Conservation (phyloP, 116 monocot genomes). For the Trichopus zeylanicus region DNA sequence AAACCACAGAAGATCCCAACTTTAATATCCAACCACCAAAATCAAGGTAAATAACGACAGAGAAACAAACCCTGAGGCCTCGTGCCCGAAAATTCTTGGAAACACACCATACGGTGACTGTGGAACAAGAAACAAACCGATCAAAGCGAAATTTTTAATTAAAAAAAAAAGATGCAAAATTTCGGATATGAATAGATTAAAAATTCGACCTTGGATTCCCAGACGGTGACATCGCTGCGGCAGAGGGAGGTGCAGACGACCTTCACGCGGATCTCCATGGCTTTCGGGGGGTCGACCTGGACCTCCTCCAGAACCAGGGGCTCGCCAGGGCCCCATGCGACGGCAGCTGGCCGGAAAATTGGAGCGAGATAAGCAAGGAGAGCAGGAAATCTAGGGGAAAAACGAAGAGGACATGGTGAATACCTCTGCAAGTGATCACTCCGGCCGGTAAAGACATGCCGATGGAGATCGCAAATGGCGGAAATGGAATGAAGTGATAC, state of each 20-base stretch:
- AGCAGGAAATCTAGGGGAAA: not conserved
- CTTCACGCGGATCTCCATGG: slow-evolving; percentile 76
- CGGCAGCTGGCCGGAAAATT: slow-evolving; percentile 48
- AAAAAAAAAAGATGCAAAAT: not conserved
- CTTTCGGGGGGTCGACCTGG: slow-evolving; percentile 61
- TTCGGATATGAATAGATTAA: too few species aligned
- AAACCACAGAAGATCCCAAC: not conserved
- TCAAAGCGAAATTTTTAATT: too few species aligned
- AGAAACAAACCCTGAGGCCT: slow-evolving; percentile 75
- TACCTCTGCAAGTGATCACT: slow-evolving; percentile 22
- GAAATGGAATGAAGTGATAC: too few species aligned
- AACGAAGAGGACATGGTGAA: not conserved
- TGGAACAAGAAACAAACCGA: slow-evolving; percentile 3
- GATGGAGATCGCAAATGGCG: too few species aligned
- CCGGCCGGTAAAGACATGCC: slow-evolving; percentile 11
- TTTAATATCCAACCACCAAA: not conserved
- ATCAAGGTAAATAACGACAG: too few species aligned
- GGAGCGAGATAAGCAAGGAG: too few species aligned
- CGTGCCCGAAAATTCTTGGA: slow-evolving; percentile 88
- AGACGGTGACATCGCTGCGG: slow-evolving; percentile 76
- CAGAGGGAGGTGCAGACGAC: slow-evolving; percentile 82
- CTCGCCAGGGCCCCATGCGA: slow-evolving; percentile 89
- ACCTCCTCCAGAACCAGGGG: slow-evolving; percentile 73
- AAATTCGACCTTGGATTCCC: slow-evolving; percentile 90
- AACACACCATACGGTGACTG: slow-evolving; percentile 67